Base-by-base conservation (phyloP, 2,329 filamentous ascomycete species). In the Rhytidhysteron rufulum region DNA sequence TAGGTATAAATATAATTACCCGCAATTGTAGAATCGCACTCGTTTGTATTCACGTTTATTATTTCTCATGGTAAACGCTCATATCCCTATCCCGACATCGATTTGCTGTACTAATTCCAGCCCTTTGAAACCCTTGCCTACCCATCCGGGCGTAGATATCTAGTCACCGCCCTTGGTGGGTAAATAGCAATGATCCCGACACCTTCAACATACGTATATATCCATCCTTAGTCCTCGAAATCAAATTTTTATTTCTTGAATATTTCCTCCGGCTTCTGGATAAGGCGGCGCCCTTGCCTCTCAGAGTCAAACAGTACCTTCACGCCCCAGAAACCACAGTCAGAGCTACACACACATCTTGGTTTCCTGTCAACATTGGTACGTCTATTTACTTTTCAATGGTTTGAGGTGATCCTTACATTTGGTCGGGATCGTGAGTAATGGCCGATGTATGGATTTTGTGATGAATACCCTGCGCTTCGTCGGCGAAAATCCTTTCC, bases 401-500 rank as follows among this genome's bases (percentile, higher is more conserved):
- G 24, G 7, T 8, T 27, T 8, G 24, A 27, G 24, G n/a, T n/a
- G n/a, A n/a, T n/a, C n/a, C 24, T 27, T 27, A 27, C 24, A 27
- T 8, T 17, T 33, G 31, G 9, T 5, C 31, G n/a, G 31, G n/a
- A 4, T n/a, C 18, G 31, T 18, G 24, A 11, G 17, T 3, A 20
- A 18, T 30, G 24, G 18, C 5, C 6, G 18, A n/a, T 19, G 29
- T 4, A 20, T 31, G 17, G 24, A 39, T 6, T 6, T 33, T 16
- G 24, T 39, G 37, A 3, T 16, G 6, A 16, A 33, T 32, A 9
- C 37, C 37, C 3, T 33, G 8, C n/a, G 17, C 11, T 16, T 39
- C 22, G 24, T 39, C 37, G 7, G 4, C 25, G 5, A 39, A 39
- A 16, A 39, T 39, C 5, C n/a, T 18, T 19, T 39, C 24, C 37